These are phyloP conservation scores for Lithohypha guttulata DNA, from an alignment of 2,329 filamentous ascomycete species.

Conservation along the genomic window DNA sequence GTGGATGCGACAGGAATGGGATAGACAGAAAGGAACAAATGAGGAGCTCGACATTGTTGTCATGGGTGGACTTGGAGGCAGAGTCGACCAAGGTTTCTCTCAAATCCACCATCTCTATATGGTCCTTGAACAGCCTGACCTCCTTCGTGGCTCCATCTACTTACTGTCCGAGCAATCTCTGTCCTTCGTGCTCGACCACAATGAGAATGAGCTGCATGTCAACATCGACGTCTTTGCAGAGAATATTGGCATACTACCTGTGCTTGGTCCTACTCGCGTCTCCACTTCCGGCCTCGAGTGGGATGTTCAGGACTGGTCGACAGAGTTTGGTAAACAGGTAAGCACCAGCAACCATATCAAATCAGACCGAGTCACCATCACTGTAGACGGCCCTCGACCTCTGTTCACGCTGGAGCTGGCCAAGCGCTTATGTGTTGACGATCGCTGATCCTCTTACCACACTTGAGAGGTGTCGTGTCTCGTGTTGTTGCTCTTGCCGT, in stretches of 20 bases:
- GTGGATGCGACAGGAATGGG: slow-evolving; percentile 34
- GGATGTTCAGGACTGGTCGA: slow-evolving; percentile 78
- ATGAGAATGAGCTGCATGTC: slow-evolving; percentile 57
- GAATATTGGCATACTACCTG: slow-evolving; percentile 75
- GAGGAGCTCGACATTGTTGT: slow-evolving; percentile 56
- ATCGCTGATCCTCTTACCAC: neutral
- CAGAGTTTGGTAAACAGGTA: slow-evolving; percentile 59
- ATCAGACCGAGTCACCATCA: slow-evolving; percentile 47
- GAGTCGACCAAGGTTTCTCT: slow-evolving; percentile 85
- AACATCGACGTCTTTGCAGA: slow-evolving; percentile 52
- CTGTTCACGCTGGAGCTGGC: slow-evolving; percentile 64
- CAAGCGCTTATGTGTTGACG: slow-evolving; percentile 22
- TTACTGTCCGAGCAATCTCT: slow-evolving; percentile 72
- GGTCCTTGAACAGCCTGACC: slow-evolving; percentile 30
- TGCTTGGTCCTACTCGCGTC: slow-evolving; percentile 69
- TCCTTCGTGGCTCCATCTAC: slow-evolving; percentile 53
- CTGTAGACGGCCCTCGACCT: slow-evolving; percentile 42
- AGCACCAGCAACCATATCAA: slow-evolving; percentile 75
- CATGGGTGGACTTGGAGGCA: slow-evolving; percentile 74
- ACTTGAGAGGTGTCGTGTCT: too few relatives aligned
- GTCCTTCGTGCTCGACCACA: slow-evolving; percentile 65
- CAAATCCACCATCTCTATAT: slow-evolving; percentile 73
- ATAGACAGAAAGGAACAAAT: slow-evolving; percentile 13
- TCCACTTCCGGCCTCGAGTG: slow-evolving; percentile 74
- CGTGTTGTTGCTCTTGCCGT: too few relatives aligned